These are phyloP conservation scores for Aspergillus nanangensis DNA, from an alignment of 495 filamentous ascomycete genomes.

Conservation along the genomic window DNA sequence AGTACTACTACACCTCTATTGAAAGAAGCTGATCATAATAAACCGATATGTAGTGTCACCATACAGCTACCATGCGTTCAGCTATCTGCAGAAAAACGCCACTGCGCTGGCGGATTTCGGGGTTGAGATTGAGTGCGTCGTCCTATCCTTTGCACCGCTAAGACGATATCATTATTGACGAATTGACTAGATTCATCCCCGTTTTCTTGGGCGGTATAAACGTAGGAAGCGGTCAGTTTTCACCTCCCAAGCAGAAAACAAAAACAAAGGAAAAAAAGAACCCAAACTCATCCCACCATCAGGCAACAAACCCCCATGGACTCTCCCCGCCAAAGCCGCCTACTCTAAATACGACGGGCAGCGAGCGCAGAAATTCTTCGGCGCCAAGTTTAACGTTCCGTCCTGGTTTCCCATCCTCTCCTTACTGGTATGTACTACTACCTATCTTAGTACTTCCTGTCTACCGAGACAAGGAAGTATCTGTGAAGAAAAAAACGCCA, in stretches of 20 bases:
- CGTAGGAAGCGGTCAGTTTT: slow-evolving; percentile 49
- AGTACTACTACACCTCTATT: neutral
- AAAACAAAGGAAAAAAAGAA: too few relatives aligned
- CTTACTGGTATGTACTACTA: slow-evolving; percentile 35
- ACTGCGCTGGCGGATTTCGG: slow-evolving; percentile 48
- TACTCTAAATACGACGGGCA: slow-evolving; percentile 50
- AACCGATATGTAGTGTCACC: slow-evolving; percentile 48
- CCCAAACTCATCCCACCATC: neutral
- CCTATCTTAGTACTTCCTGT: too few relatives aligned
- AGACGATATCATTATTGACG: neutral
- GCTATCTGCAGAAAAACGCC: slow-evolving; percentile 52
- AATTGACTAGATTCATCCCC: slow-evolving; percentile 55
- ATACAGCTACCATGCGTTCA: slow-evolving; percentile 63
- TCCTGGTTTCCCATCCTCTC: slow-evolving; percentile 49
- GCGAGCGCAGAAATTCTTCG: slow-evolving; percentile 53
- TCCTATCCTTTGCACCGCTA: neutral
- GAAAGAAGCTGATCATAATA: neutral
- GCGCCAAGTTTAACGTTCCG: slow-evolving; percentile 39
- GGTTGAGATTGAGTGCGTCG: slow-evolving; percentile 57
- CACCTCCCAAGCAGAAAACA: neutral
- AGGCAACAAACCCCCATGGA: slow-evolving; percentile 75
- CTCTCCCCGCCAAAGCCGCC: slow-evolving; percentile 57
- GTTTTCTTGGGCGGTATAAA: slow-evolving; percentile 74
- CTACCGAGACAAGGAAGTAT: too few relatives aligned
- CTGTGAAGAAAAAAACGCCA: too few relatives aligned